Evolutionary conservation across 2,329 filamentous ascomycete genomes (phyloP), one percentile per base, ranked within the genome.

Genomic region (Aurifilum marmelostoma): DNA sequence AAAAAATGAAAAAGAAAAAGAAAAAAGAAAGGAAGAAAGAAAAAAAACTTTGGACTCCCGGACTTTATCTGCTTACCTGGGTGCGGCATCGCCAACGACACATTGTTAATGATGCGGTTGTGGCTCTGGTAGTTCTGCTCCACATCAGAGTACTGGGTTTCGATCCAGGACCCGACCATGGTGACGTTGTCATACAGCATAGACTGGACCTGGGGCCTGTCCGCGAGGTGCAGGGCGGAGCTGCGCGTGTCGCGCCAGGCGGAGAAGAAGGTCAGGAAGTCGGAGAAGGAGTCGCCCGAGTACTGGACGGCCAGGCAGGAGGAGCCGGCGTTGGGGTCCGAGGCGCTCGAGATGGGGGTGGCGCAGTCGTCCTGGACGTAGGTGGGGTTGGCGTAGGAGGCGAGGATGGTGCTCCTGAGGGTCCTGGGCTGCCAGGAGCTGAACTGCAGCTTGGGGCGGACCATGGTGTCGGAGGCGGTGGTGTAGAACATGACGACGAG

Each of bases 61-160:
- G n/a, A n/a, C n/a, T n/a, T n/a, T n/a, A n/a, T n/a, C 8, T 62
- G 6, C 71, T 65, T 65, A 58, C 81, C 88, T 0, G 89, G 83
- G 73, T 96, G 92, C 0, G 92, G 92, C 85, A 94, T 90, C 0
- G 91, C 91, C 72, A 94, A 83, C 0, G 90, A 92, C 34, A 93
- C 87, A 72, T 94, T 94, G 76, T 94, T 92, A 74, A 95, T 81
- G 50, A 91, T 83, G 34, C 91, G 83, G 0, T 81, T 79, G 66
- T 87, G 77, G 14, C 82, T 75, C 5, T 82, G 75, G 4, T 84
- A 90, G 0, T 83, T 79, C 3, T 80, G 77, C 0, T 83, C 82
- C 24, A 89, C 84, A 67, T 92, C 82, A 43, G 83, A 79, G 11
- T 83, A 79, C 1, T 84, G 74, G 0, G 78, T 81, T 68, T 91